Evolutionary conservation across 441 rosid species (phyloP).

Genomic region (Rhodomyrtus psidioides): DNA sequence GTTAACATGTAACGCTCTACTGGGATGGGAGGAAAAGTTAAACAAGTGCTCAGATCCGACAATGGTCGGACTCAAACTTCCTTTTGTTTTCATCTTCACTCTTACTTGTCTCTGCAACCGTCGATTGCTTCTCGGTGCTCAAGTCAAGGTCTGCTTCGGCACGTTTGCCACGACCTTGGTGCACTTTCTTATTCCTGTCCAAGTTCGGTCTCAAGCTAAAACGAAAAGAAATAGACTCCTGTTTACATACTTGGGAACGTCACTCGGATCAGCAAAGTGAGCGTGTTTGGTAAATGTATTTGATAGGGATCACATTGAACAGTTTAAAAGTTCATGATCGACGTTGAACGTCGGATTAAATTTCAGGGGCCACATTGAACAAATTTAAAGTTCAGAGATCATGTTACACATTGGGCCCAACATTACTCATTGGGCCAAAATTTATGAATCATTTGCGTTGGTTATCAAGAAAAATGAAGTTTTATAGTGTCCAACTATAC

Average conservation of each 20-base stretch:
- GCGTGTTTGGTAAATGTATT: neutral
- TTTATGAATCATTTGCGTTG: too few relatives aligned
- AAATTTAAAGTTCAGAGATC: too few relatives aligned
- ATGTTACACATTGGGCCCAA: too few relatives aligned
- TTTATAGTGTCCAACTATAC: too few relatives aligned
- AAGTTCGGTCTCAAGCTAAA: neutral
- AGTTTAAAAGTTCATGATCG: too few relatives aligned
- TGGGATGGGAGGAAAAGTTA: neutral
- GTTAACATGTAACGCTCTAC: neutral
- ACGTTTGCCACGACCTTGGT: neutral
- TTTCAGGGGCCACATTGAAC: too few relatives aligned
- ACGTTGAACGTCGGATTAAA: too few relatives aligned
- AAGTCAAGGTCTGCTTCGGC: neutral
- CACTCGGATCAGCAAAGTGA: neutral
- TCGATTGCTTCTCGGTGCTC: neutral
- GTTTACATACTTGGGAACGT: neutral
- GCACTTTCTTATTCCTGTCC: neutral
- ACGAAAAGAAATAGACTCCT: neutral
- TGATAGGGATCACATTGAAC: neutral
- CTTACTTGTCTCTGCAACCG: neutral
- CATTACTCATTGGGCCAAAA: too few relatives aligned
- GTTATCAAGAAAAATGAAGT: too few relatives aligned
- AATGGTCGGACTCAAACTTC: neutral
- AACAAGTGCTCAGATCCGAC: neutral
- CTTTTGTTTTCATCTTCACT: neutral